Evolutionary conservation across 352 stramenopile genomes (phyloP), one percentile per base, ranked within the genome.

Genomic region (Phytopythium delawarense): DNA sequence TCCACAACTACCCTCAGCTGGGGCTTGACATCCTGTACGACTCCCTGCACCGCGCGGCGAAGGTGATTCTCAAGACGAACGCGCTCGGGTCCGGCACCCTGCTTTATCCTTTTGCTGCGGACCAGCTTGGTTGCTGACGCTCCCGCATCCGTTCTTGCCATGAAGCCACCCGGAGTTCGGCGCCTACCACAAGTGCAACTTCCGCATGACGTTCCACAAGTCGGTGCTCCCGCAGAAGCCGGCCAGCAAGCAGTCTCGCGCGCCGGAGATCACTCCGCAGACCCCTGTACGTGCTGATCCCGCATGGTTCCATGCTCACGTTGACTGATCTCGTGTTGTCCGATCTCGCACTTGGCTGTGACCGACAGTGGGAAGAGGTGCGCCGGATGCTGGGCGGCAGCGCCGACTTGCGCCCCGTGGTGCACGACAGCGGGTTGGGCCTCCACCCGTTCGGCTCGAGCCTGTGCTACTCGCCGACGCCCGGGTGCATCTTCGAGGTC

Each of bases 141-240:
- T 2, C 20, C 46, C 2, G n/a, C 20, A 23, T 21, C 49, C 3
- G 2, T 18, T 42, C n/a, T 25, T 34, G 7, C 46, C 3, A 44
- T 59, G 7, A 25, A 92, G 84, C 9, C 84, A 95, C 39, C 78
- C 84, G 2, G 84, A 91, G 42, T 95, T 95, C 61, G 83, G 81
- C 15, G 70, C 78, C 16, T 95, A 93, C 64, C 78, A 91, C 64
- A 95, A 95, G 61, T 95, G 84, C 70, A 95, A 95, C 57, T 95
- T 90, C 45, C 75, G 69, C 20, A 59, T 95, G 46, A 79, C 67
- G 56, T 87, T 93, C 46, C 70, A 81, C 32, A 77, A 67, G 8
- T 61, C 71, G 7, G 39, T 67, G 30, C 69, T 70, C 50, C 64
- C 79, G 15, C 74, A 85, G 48, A 79, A 82, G 46, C 75, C 21